Evolutionary conservation across 495 filamentous ascomycete species (phyloP).

Genomic region (Neurospora sp.): DNA sequence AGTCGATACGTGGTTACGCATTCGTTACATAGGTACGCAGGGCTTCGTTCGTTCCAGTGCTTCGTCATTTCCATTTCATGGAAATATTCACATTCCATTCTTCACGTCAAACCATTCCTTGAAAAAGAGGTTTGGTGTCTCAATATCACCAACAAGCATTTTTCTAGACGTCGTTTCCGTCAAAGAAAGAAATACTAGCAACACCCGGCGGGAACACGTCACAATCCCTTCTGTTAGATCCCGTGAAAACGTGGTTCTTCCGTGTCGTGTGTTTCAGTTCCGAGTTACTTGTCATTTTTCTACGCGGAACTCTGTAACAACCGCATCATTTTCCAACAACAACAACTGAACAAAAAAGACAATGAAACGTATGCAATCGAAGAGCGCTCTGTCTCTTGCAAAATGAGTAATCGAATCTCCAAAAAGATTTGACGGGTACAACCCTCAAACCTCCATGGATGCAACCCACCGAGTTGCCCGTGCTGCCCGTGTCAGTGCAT

Average conservation of each 20-base stretch:
- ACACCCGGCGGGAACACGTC: not conserved
- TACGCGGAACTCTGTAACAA: not conserved
- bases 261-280: not conserved
- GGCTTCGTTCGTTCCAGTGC: not conserved
- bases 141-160: not conserved
- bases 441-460: not conserved
- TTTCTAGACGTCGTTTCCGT: not conserved
- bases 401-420: not conserved
- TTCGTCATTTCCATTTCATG: not conserved
- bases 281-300: not conserved
- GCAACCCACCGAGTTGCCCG: not conserved
- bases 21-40: not conserved
- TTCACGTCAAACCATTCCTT: not conserved
- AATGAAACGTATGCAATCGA: not conserved
- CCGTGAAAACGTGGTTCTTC: not conserved
- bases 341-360: not conserved
- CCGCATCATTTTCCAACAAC: not conserved
- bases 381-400: not conserved
- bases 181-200: not conserved
- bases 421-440: not conserved
- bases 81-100: not conserved
- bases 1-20: not conserved
- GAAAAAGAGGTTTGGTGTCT: not conserved
- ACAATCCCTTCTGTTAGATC: not conserved
- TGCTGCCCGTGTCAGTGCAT: not conserved